Percentiles rank a stretch among this genome's conserved stretches.
Conservation (phyloP, 208 protist genomes). For the Acanthamoeba healyi region DNA sequence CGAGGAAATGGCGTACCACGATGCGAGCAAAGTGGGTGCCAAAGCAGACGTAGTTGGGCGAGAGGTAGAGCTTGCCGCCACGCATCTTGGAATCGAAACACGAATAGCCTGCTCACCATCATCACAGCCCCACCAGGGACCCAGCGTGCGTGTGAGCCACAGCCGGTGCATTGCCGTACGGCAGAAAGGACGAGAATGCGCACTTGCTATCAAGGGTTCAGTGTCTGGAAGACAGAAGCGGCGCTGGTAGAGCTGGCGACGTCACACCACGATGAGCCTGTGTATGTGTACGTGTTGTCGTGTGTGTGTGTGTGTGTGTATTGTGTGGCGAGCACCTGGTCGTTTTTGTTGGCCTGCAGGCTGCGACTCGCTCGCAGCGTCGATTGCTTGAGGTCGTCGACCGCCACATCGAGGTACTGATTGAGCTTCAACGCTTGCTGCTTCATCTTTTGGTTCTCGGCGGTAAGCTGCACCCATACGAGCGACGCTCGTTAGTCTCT, state of each 20-base stretch:
- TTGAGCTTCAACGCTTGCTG: slow-evolving; percentile 25
- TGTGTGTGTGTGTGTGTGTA: neutral
- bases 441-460: neutral
- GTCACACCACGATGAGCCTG: neutral
- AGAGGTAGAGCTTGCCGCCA: slow-evolving; percentile 50
- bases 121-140: too few species aligned
- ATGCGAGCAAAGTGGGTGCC: slow-evolving; percentile 30
- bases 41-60: slow-evolving; percentile 62
- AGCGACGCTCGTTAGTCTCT: neutral
- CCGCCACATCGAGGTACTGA: neutral
- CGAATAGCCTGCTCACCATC: neutral
- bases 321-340: neutral
- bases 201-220: neutral
- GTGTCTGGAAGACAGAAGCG: neutral
- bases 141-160: too few species aligned
- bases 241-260: slow-evolving; percentile 7
- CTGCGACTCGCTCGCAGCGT: neutral
- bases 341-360: slow-evolving; percentile 28
- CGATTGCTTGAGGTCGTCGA: neutral
- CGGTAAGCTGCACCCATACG: neutral
- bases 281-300: neutral
- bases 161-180: neutral
- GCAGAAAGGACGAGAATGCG: neutral
- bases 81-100: slow-evolving; percentile 48
- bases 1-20: neutral